Percentiles rank a stretch among this genome's conserved stretches.
These are phyloP conservation scores for Trichoderma aggressivum DNA, from an alignment of 2,329 filamentous ascomycete species.

Conservation along the genomic window DNA sequence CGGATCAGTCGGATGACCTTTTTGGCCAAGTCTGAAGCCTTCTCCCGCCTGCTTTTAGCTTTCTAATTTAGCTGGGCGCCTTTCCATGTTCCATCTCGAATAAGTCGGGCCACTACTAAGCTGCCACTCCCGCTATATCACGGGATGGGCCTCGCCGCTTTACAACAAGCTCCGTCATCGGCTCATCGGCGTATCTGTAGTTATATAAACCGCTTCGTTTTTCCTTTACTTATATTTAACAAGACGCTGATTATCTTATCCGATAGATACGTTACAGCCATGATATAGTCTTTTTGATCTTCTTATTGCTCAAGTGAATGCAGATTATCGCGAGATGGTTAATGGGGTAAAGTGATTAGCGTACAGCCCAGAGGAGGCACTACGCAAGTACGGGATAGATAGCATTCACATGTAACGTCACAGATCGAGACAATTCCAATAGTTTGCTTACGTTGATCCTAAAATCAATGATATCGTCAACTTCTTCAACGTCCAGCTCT, in stretches of 20 bases:
- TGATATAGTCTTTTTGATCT: not conserved
- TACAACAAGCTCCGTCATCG: not conserved
- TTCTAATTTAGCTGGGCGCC: not conserved
- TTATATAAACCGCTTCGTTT: not conserved
- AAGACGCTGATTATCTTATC: not conserved
- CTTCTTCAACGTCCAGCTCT: not conserved
- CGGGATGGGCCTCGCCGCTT: not conserved
- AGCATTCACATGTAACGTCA: slow-evolving; percentile 6
- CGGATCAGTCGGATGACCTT: not conserved
- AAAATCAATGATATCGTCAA: not conserved
- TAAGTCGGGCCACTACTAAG: not conserved
- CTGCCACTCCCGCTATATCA: not conserved
- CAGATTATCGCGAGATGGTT: not conserved
- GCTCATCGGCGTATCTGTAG: not conserved
- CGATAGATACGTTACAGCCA: not conserved
- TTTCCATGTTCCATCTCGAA: not conserved
- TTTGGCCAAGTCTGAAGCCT: not conserved
- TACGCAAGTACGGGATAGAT: not conserved
- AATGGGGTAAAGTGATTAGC: not conserved
- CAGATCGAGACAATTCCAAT: not conserved
- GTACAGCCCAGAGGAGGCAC: not conserved
- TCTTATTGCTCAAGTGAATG: not conserved
- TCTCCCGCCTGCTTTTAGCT: not conserved
- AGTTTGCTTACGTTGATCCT: not conserved
- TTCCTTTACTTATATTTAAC: not conserved